phyloP scores from a whole-genome alignment of 176 grass and related monocot species.

The Triticum urartu region DNA sequence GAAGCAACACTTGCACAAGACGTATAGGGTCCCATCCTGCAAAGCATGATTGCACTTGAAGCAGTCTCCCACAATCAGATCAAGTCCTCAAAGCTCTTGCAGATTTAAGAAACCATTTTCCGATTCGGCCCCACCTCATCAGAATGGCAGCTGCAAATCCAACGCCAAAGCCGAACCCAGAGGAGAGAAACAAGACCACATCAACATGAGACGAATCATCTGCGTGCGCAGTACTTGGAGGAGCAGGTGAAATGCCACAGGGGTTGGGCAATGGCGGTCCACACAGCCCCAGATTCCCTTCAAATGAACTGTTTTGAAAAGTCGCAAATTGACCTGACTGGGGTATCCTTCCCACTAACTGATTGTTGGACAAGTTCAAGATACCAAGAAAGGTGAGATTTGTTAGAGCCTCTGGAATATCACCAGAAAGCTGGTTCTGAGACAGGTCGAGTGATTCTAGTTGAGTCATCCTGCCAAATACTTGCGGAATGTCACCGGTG shows the following conservation, averaged over 20 bases:
- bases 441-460: slow-evolving; percentile 25
- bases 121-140: neutral
- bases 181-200: neutral
- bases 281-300: neutral
- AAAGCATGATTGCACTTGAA: too few species aligned
- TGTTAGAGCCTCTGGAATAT: slow-evolving; percentile 19
- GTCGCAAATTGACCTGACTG: neutral
- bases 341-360: slow-evolving; percentile 19
- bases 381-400: slow-evolving; percentile 23
- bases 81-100: neutral
- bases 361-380: slow-evolving; percentile 36
- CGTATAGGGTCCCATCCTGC: too few species aligned
- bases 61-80: neutral
- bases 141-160: neutral
- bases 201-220: neutral
- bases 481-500: neutral
- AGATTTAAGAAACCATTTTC: neutral
- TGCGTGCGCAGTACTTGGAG: neutral
- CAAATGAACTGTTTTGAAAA: neutral
- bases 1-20: too few species aligned
- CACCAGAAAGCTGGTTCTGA: neutral
- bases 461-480: neutral
- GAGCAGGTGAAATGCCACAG: neutral
- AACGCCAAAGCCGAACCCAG: neutral
- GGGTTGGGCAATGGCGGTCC: neutral